A percentile compares a stretch with the other conserved stretches of the same genome.
phyloP scores from a whole-genome alignment of 1,139 yeast species.

The Candida dubliniensis region DNA sequence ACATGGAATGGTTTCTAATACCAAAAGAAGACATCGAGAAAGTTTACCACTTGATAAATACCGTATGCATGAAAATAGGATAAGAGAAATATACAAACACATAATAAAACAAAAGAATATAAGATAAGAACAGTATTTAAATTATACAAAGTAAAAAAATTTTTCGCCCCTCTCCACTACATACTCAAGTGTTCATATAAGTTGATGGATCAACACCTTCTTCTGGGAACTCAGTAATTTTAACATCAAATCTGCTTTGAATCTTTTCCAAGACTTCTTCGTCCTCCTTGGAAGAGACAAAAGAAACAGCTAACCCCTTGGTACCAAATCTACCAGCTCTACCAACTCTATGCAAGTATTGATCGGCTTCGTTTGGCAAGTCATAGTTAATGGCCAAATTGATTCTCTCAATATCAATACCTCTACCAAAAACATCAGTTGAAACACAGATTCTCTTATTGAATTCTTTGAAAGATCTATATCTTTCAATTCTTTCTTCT shows the following conservation, averaged over 20 bases:
- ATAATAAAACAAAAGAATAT: conserved; percentile 1
- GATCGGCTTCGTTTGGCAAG: conserved; percentile 89
- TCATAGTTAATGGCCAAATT: conserved; percentile 97
- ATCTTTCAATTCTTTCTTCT: conserved; percentile 97
- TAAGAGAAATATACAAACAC: conserved; percentile 2
- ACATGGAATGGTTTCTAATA: conserved; percentile 60
- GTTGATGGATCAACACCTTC: conserved; percentile 98
- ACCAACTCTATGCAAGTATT: conserved; percentile 98
- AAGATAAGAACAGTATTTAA: background rate
- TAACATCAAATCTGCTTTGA: conserved; percentile 96
- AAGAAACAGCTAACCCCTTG: conserved; percentile 94
- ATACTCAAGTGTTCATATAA: conserved; percentile 85
- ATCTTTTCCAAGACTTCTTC: conserved; percentile 88
- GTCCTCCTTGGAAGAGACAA: conserved; percentile 83
- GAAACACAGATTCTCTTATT: conserved; percentile 98
- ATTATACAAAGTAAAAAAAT: conserved; percentile 6
- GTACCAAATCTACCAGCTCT: conserved; percentile 99
- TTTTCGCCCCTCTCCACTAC: conserved; percentile 1
- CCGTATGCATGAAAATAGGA: conserved; percentile 17
- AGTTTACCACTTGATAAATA: conserved; percentile 44
- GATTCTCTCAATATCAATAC: conserved; percentile 98
- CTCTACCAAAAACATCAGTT: conserved; percentile 98
- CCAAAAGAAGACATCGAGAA: conserved; percentile 41
- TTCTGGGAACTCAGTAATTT: conserved; percentile 92
- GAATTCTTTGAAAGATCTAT: conserved; percentile 95